phyloP scores from a whole-genome alignment of 805 yeast species.

The Komagataella mondaviorum region DNA sequence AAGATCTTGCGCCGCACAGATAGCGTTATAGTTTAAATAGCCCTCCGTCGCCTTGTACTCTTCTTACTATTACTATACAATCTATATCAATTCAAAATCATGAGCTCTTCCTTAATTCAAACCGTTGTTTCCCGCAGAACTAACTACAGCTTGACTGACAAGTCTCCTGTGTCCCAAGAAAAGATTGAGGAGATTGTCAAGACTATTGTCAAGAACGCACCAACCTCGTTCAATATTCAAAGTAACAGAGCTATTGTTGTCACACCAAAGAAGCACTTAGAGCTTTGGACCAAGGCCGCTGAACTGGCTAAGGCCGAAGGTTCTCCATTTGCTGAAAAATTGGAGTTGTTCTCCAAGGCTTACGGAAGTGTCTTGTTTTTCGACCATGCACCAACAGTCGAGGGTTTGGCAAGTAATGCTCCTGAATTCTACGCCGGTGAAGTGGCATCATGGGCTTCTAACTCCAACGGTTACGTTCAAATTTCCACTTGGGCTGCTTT shows the following conservation, averaged over 20 bases:
- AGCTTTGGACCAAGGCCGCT: constrained; percentile 30
- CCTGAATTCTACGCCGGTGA: constrained; percentile 24
- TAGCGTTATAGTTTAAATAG: background rate
- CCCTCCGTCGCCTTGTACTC: background rate
- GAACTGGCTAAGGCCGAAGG: constrained; percentile 21
- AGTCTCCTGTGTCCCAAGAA: constrained; percentile 21
- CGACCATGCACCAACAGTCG: constrained; percentile 25
- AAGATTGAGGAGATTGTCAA: constrained; percentile 28
- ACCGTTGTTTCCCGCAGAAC: constrained; percentile 30
- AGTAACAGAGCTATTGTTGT: constrained; percentile 32
- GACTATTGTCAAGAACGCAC: constrained; percentile 30
- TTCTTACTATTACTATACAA: background rate
- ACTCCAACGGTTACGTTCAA: constrained; percentile 36
- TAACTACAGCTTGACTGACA: constrained; percentile 28
- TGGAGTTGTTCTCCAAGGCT: constrained; percentile 20
- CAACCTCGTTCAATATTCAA: constrained; percentile 40
- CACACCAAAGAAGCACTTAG: constrained; percentile 29
- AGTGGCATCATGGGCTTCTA: constrained; percentile 35
- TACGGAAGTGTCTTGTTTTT: constrained; percentile 31
- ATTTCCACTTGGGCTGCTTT: constrained; percentile 36
- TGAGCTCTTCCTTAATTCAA: constrained; percentile 12
- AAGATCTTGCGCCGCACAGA: background rate
- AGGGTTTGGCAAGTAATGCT: constrained; percentile 26
- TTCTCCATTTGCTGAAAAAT: constrained; percentile 19
- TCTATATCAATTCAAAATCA: background rate